Evolutionary conservation across 352 stramenopile species (phyloP).

Genomic region (Globisporangium nagaii): DNA sequence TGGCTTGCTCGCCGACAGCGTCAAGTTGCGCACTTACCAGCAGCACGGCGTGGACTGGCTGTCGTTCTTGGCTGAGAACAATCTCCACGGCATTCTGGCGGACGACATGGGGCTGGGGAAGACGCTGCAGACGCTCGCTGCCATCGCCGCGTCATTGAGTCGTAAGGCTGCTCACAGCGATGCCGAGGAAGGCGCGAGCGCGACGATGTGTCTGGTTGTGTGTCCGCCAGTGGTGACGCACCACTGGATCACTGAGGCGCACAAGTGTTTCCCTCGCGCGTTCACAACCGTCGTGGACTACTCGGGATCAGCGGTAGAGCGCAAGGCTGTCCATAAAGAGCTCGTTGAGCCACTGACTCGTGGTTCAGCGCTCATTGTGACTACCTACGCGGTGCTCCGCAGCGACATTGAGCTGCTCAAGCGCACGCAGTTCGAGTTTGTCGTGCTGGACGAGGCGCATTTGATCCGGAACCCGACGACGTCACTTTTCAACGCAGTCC

Average conservation of each 20-base stretch:
- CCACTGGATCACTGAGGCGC: constrained; percentile 93
- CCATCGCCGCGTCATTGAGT: constrained; percentile 54
- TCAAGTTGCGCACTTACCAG: constrained; percentile 62
- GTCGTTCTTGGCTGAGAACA: constrained; percentile 59
- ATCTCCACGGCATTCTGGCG: constrained; percentile 73
- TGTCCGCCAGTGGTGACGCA: constrained; percentile 93
- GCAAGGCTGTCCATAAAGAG: constrained; percentile 23
- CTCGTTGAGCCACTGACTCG: neutral
- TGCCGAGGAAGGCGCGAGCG: neutral
- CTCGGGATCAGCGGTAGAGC: constrained; percentile 42
- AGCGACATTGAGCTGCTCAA: constrained; percentile 70
- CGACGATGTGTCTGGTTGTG: constrained; percentile 73
- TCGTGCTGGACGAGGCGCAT: constrained; percentile 97
- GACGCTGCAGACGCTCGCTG: constrained; percentile 92
- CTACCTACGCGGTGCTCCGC: constrained; percentile 88
- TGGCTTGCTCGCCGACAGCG: constrained; percentile 19
- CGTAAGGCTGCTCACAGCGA: constrained; percentile 24
- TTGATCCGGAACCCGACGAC: constrained; percentile 95
- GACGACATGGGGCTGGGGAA: constrained; percentile 93
- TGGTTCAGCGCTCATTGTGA: constrained; percentile 39
- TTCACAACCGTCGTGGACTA: constrained; percentile 80
- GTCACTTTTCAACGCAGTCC: constrained; percentile 78
- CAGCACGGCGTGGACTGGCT: constrained; percentile 79
- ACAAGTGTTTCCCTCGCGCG: constrained; percentile 65
- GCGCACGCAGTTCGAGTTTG: constrained; percentile 66